Evolutionary conservation across 495 filamentous ascomycete genomes (phyloP).

Genomic region (Elasticomyces elasticus): DNA sequence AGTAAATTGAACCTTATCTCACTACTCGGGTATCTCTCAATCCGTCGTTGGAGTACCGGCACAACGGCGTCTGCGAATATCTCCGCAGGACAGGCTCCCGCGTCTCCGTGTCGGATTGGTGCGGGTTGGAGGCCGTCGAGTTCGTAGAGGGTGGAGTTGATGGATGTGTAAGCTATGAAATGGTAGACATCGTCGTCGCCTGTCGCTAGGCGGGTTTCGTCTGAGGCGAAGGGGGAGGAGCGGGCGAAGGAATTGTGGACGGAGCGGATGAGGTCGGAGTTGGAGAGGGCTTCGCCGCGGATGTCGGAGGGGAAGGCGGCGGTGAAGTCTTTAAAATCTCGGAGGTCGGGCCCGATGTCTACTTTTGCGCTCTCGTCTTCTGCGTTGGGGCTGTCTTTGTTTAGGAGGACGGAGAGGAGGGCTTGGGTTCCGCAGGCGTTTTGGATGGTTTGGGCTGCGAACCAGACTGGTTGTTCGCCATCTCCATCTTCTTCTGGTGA

Average conservation of each 20-base stretch:
- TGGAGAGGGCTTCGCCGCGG: slow-evolving; percentile 56
- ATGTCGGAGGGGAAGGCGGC: slow-evolving; percentile 73
- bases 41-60: slow-evolving; percentile 72
- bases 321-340: slow-evolving; percentile 85
- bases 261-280: slow-evolving; percentile 73
- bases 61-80: slow-evolving; percentile 77
- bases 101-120: slow-evolving; percentile 78
- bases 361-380: slow-evolving; percentile 27
- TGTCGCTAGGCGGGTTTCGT: slow-evolving; percentile 61
- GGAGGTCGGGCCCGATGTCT: slow-evolving; percentile 52
- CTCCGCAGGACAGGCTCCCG: slow-evolving; percentile 37
- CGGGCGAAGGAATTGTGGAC: slow-evolving; percentile 90
- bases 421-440: slow-evolving; percentile 98
- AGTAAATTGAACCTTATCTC: slow-evolving; percentile 96
- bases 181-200: slow-evolving; percentile 81
- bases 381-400: slow-evolving; percentile 45
- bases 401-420: slow-evolving; percentile 83
- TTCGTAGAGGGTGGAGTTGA: slow-evolving; percentile 77
- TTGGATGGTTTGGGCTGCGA: slow-evolving; percentile 95
- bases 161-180: slow-evolving; percentile 88
- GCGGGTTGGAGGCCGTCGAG: slow-evolving; percentile 88
- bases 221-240: slow-evolving; percentile 70
- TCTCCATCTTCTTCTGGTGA: too few relatives aligned
- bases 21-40: slow-evolving; percentile 70
- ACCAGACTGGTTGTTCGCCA: slow-evolving; percentile 53